Conservation (phyloP, 73 alveolate species). For the Blepharisma stoltei region DNA sequence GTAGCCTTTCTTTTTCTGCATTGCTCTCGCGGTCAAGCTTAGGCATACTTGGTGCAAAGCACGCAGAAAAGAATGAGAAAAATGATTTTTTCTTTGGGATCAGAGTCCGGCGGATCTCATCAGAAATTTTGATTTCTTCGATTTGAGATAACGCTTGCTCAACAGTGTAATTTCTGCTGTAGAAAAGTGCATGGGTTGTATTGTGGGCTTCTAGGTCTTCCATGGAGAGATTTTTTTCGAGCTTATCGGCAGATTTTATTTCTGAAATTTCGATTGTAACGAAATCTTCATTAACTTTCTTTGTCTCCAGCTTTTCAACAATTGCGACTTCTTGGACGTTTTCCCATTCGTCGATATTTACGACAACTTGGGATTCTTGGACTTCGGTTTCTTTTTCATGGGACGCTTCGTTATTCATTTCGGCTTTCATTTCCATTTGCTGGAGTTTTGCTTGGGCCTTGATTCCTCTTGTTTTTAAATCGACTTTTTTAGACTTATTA, state of each 20-base stretch:
- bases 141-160: no score
- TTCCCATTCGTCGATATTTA: conserved; percentile 5
- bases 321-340: not conserved
- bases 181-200: no score
- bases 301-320: not conserved
- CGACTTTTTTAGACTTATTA: not conserved
- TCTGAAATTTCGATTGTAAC: not conserved
- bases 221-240: not conserved
- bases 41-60: not conserved
- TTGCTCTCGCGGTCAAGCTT: no score
- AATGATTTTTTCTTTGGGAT: conserved; percentile 6
- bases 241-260: not conserved
- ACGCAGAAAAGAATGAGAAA: not conserved
- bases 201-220: not conserved
- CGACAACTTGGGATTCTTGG: not conserved
- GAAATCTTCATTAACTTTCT: not conserved
- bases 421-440: conserved; percentile 21
- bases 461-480: conserved; percentile 7
- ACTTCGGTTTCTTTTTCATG: not conserved
- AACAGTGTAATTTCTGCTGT: no score
- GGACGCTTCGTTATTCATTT: not conserved
- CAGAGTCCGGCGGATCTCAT: not conserved
- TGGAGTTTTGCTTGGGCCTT: conserved; percentile 20
- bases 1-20: not conserved
- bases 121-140: no score